A percentile compares a stretch with the other conserved stretches of the same genome.
These are phyloP conservation scores for Didymella keratinophila DNA, from an alignment of 2,329 filamentous ascomycete genomes.

Conservation along the genomic window DNA sequence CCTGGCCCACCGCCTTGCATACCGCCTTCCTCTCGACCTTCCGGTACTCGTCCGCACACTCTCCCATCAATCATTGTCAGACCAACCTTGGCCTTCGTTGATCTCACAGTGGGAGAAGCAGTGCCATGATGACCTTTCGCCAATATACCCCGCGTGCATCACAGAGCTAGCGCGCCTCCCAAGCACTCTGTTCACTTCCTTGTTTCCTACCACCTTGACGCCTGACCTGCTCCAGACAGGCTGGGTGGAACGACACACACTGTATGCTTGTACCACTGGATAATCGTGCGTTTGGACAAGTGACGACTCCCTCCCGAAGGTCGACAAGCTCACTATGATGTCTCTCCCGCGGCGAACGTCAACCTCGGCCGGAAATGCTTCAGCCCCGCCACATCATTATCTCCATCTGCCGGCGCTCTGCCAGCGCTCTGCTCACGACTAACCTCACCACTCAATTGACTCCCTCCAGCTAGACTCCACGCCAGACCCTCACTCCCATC, in stretches of 20 bases:
- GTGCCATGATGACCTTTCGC: background rate
- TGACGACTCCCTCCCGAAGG: no score
- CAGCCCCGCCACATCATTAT: slow-evolving; percentile 9
- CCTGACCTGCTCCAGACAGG: background rate
- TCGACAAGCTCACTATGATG: background rate
- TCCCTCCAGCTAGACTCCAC: background rate
- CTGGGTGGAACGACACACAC: no score
- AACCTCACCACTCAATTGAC: slow-evolving; percentile 2
- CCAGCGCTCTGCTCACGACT: background rate
- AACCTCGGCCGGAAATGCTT: slow-evolving; percentile 14
- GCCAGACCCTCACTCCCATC: no score
- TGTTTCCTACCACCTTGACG: background rate
- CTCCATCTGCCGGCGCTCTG: background rate
- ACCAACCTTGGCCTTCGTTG: background rate
- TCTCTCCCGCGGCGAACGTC: slow-evolving; percentile 13
- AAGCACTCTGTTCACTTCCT: background rate
- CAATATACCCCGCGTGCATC: background rate
- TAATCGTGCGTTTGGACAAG: no score
- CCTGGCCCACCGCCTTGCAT: slow-evolving; percentile 28
- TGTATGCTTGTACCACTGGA: no score
- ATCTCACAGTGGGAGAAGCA: background rate
- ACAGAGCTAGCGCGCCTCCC: background rate
- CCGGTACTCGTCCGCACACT: background rate
- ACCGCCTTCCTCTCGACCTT: background rate
- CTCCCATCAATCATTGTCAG: background rate